A percentile compares a stretch with the other conserved stretches of the same genome.
Evolutionary conservation across 257 asterid species (phyloP).

Genomic region (Schizonepeta tenuifolia): DNA sequence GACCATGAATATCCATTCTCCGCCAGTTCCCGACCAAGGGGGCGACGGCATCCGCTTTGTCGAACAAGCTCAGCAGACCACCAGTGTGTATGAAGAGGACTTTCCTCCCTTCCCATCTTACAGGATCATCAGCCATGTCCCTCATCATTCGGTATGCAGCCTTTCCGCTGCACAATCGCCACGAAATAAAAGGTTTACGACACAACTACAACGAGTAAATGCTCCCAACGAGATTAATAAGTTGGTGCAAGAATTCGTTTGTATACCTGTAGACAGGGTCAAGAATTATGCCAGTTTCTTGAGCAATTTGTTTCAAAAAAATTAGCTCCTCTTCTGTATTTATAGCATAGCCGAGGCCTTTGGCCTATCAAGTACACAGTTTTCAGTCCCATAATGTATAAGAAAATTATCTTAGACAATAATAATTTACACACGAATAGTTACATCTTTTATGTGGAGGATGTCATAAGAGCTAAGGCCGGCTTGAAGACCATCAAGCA

Average conservation of each 20-base stretch:
- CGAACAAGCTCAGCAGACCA: conserved; percentile 76
- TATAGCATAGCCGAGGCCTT: conserved; percentile 95
- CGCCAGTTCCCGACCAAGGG: conserved; percentile 72
- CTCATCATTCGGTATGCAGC: conserved; percentile 80
- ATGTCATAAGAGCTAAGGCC: conserved; percentile 72
- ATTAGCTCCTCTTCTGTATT: conserved; percentile 77
- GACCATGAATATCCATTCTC: conserved; percentile 64
- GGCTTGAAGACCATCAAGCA: conserved; percentile 86
- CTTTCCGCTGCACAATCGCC: conserved; percentile 64
- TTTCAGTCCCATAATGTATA: neutral
- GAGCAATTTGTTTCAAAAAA: conserved; percentile 76
- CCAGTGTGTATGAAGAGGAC: conserved; percentile 94
- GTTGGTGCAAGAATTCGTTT: neutral
- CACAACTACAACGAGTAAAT: neutral
- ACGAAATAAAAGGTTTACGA: neutral
- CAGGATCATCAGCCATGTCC: conserved; percentile 76
- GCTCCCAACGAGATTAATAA: no score
- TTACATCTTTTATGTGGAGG: conserved; percentile 68
- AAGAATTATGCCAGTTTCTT: conserved; percentile 86
- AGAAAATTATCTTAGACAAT: neutral
- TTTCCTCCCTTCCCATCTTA: conserved; percentile 84
- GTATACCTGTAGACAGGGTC: conserved; percentile 92
- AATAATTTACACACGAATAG: neutral
- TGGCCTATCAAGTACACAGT: conserved; percentile 53
- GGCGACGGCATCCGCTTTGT: conserved; percentile 70